Percentiles rank a stretch among this genome's conserved stretches.
Conservation (phyloP, 2,329 filamentous ascomycete genomes). For the Fusarium coffeatum region DNA sequence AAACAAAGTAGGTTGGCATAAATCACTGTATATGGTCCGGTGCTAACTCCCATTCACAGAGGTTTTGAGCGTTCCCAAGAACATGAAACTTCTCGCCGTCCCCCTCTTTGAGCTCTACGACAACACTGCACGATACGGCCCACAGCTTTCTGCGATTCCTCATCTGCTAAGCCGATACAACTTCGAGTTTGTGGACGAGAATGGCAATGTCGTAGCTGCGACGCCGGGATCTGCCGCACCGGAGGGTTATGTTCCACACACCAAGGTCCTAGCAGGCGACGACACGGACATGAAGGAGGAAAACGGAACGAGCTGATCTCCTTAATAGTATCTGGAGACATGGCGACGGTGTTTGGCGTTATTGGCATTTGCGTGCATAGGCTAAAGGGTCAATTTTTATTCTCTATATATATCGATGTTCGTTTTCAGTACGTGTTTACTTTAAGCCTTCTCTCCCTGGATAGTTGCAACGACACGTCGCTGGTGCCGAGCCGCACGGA, state of each 20-base stretch:
- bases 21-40: background rate
- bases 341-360: constrained; percentile 55
- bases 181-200: constrained; percentile 96
- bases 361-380: constrained; percentile 24
- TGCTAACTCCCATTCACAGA: constrained; percentile 63
- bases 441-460: constrained; percentile 78
- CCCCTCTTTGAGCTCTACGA: constrained; percentile 98
- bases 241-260: constrained; percentile 70
- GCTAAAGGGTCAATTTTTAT: constrained; percentile 31
- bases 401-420: constrained; percentile 20
- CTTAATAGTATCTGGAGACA: constrained; percentile 42
- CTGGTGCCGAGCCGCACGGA: constrained; percentile 79
- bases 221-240: constrained; percentile 78
- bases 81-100: constrained; percentile 98
- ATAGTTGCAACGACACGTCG: constrained; percentile 92
- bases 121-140: constrained; percentile 93
- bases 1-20: constrained; percentile 74
- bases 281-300: constrained; percentile 71
- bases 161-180: constrained; percentile 95
- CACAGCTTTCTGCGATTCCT: constrained; percentile 94
- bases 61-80: constrained; percentile 96
- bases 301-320: constrained; percentile 52
- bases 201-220: constrained; percentile 84
- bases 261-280: constrained; percentile 72
- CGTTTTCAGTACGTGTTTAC: background rate